A percentile compares a stretch with the other conserved stretches of the same genome.
Conservation (phyloP, 441 rosid genomes). For the Rhodomyrtus psidioides region DNA sequence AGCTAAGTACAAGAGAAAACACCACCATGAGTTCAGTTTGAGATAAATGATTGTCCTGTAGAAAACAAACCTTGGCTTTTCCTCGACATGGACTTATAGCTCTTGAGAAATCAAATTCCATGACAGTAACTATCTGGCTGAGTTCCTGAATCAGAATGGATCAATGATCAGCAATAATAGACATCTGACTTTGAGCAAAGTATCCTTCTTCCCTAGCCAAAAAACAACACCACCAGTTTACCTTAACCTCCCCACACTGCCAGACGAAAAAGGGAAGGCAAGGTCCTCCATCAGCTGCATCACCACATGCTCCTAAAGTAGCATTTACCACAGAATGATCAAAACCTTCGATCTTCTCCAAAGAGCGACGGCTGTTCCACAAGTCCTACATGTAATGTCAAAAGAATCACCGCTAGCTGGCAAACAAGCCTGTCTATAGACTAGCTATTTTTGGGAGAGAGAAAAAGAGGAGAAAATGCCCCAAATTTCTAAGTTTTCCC, state of each 20-base stretch:
- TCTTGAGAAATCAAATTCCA: conserved; percentile 78
- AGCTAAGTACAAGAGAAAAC: not conserved
- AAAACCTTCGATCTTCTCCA: conserved; percentile 75
- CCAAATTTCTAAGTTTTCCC: not conserved
- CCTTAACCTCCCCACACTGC: conserved; percentile 92
- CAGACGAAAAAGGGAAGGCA: conserved; percentile 66
- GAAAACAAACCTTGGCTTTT: conserved; percentile 43
- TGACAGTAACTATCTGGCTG: conserved; percentile 47
- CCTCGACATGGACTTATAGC: conserved; percentile 56
- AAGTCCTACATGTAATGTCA: conserved; percentile 42
- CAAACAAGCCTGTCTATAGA: not conserved
- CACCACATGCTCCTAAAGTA: conserved; percentile 81
- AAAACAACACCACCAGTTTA: conserved; percentile 9
- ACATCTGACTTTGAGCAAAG: not conserved
- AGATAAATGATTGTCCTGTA: not conserved
- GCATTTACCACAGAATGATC: conserved; percentile 75
- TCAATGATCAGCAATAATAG: not conserved
- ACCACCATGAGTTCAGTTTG: not conserved
- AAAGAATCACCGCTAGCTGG: not conserved
- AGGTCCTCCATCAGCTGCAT: conserved; percentile 52
- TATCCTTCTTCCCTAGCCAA: not conserved
- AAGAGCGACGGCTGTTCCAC: conserved; percentile 71
- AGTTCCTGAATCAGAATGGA: conserved; percentile 44
- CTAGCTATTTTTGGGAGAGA: not conserved
- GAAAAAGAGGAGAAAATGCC: not conserved